Evolutionary conservation across 352 stramenopile genomes (phyloP).

Genomic region (Aphanomyces stellatus): DNA sequence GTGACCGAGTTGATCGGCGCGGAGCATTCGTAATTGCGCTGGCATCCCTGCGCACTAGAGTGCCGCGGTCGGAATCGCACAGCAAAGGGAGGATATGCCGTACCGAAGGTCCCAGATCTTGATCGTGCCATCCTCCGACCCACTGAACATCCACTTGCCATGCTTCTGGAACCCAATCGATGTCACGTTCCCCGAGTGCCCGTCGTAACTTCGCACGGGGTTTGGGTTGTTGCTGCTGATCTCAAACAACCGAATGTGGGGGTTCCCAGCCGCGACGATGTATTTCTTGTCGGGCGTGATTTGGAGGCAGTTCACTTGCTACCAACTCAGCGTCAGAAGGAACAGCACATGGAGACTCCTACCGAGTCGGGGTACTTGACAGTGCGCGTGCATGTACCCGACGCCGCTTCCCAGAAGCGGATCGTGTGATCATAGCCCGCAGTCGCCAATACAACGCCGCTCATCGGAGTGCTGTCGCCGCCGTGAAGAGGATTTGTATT

Average conservation of each 20-base stretch:
- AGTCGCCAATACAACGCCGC: conserved; percentile 93
- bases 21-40: conserved; percentile 78
- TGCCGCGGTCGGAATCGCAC: neutral
- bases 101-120: conserved; percentile 92
- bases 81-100: neutral
- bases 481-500: too few relatives aligned
- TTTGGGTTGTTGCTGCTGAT: conserved; percentile 95
- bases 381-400: conserved; percentile 91
- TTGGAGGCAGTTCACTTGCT: conserved; percentile 96
- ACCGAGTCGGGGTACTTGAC: conserved; percentile 94
- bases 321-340: neutral
- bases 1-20: conserved; percentile 92
- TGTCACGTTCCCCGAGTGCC: conserved; percentile 95
- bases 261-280: conserved; percentile 95
- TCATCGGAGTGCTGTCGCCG: conserved; percentile 31
- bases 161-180: conserved; percentile 96
- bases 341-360: conserved; percentile 13
- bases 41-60: conserved; percentile 53
- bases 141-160: conserved; percentile 96
- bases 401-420: conserved; percentile 96
- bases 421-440: conserved; percentile 98
- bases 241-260: conserved; percentile 96
- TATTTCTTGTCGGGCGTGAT: conserved; percentile 97
- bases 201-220: conserved; percentile 93
- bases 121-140: conserved; percentile 93